Base-by-base conservation (phyloP, 352 stramenopile species). In the Globisporangium canariense region DNA sequence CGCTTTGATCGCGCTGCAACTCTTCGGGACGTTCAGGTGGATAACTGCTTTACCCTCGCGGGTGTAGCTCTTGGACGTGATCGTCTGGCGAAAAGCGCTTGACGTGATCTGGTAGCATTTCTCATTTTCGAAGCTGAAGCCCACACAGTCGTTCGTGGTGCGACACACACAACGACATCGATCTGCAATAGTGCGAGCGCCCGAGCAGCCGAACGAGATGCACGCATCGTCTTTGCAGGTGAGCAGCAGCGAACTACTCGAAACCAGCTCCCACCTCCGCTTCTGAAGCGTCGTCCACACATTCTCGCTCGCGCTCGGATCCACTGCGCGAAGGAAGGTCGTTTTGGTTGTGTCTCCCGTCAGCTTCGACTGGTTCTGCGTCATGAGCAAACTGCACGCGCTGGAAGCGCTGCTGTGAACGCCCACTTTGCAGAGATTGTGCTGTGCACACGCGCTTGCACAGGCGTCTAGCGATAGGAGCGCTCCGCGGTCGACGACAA, bases 21-120 rank as follows among this genome's bases (percentile, higher is more conserved):
- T 86, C 1, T 65, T 63, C 16, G 80, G 80, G 62, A 86, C 71
- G 47, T 89, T 89, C n/a, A 89, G 41, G 43, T 87, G 73, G 34
- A 89, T 60, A 2, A 50, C 62, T 5, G 58, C 60, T 16, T 49
- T 51, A 32, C 76, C 76, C 30, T 50, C 68, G 10, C 50, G 54
- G 28, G 52, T 74, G 58, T 83, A 80, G 32, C 52, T 70, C 11
- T 67, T 61, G 4, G 64, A 54, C 43, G 60, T 28, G 18, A 89
- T 56, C 10, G 71, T 81, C 63, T 77, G 74, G 13, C 76, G 74
- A 59, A 87, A 58, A 14, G 73, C 67, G 4, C 45, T 41, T n/a
- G 74, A 58, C 34, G 67, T 78, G 6, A 89, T 67, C 9, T 62
- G 40, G 22, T 66, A 83, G 43, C 80, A 87, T 41, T 68, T 69